Evolutionary conservation across 306 rosid genomes (phyloP), one percentile per base, ranked within the genome.

Genomic region (Vachellia collinsii): DNA sequence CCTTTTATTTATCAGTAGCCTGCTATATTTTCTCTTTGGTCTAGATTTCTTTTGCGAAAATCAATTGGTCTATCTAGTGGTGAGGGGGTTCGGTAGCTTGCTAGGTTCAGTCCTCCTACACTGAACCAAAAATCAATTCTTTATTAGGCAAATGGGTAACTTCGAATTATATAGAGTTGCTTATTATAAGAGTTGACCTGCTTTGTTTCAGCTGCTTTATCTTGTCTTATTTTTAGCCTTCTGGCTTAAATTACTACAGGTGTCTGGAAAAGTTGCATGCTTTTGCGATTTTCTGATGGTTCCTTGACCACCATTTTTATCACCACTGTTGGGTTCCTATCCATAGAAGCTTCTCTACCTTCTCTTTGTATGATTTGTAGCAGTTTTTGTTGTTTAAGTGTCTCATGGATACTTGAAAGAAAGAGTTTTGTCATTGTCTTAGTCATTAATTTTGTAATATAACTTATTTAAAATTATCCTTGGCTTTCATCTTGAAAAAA

Each of bases 201-300:
- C 48, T 42, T 11, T 66, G 19, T 78, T 82, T 43, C 54, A 58
- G 34, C 77, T 36, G 19, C 79, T 41, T 19, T 34, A 69, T 71
- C 51, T 74, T 41, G 29, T 69, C 14, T 16, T 58, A 37, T 42
- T 65, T 56, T 66, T 78, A 48, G 76, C 59, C 53, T 71, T 72
- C 77, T 58, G 29, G 17, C 68, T 68, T 9, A 66, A 76, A 81
- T 73, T 42, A 43, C 70, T 88, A 81, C 85, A 92, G 97, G 94
- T 83, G 94, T 92, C 83, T 91, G 97, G 76, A 90, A 92, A 90
- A 90, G 94, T 88, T 92, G 93, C 78, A 83, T 90, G 87, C 93
- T 90, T 83, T 87, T 90, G 84, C 97, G 93, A 8, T 89, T 92
- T 83, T 92, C 94, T 79, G 94, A 92, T 85, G 97, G 94, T 86